Conservation (phyloP, 2,329 filamentous ascomycete species). For the Colletotrichum sublineola region DNA sequence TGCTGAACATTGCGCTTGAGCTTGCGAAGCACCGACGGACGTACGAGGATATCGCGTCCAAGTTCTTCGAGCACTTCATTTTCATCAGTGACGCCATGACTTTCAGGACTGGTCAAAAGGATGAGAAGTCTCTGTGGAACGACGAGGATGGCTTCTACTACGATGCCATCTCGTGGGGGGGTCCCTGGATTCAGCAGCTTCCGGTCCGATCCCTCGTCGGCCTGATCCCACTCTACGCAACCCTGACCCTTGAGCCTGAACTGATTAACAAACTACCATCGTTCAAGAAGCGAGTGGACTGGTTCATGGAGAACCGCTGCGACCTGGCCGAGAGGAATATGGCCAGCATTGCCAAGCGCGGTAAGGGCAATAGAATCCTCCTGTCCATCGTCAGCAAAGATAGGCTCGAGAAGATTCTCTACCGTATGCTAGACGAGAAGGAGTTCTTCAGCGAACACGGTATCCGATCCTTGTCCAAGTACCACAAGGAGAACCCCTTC, state of each 20-base stretch:
- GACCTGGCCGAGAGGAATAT: conserved; percentile 95
- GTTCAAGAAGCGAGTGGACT: conserved; percentile 93
- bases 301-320: conserved; percentile 90
- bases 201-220: conserved; percentile 93
- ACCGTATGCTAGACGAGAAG: conserved; percentile 92
- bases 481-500: conserved; percentile 89
- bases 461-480: conserved; percentile 92
- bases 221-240: conserved; percentile 92
- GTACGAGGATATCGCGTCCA: conserved; percentile 97
- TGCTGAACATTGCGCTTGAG: conserved; percentile 97
- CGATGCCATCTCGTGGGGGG: conserved; percentile 96
- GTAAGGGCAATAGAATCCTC: conserved; percentile 89
- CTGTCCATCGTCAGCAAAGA: conserved; percentile 94
- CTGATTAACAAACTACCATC: conserved; percentile 90
- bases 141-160: conserved; percentile 98
- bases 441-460: conserved; percentile 94
- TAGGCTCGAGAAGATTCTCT: conserved; percentile 88
- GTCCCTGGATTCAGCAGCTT: conserved; percentile 92
- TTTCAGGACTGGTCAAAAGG: conserved; percentile 77
- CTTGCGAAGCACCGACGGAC: conserved; percentile 94
- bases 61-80: conserved; percentile 99
- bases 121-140: conserved; percentile 92
- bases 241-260: conserved; percentile 92
- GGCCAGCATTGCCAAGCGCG: conserved; percentile 89
- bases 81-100: conserved; percentile 98